Evolutionary conservation across 2,329 filamentous ascomycete species (phyloP).

Genomic region (Epichloe glyceriae): DNA sequence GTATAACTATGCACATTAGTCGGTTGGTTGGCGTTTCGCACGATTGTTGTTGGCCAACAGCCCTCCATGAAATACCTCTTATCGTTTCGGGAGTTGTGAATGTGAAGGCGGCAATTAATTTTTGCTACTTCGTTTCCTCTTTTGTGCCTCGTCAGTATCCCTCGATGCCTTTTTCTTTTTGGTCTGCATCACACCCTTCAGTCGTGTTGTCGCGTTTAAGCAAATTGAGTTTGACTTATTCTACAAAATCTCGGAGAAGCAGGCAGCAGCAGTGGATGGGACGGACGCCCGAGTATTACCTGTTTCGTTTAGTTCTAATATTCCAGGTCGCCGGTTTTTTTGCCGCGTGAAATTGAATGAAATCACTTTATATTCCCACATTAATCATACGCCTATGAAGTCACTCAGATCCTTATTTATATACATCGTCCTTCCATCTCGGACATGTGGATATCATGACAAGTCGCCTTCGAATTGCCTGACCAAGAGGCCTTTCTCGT

Average conservation of each 20-base stretch:
- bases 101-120: background rate
- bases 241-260: background rate
- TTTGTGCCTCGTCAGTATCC: background rate
- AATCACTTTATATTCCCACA: background rate
- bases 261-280: background rate
- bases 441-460: slow-evolving; percentile 10
- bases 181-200: background rate
- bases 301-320: background rate
- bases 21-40: background rate
- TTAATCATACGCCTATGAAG: background rate
- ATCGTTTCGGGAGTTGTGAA: background rate
- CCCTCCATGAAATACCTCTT: background rate
- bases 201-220: background rate
- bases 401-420: background rate
- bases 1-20: background rate
- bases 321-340: background rate
- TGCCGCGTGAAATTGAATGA: background rate
- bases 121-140: background rate
- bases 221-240: background rate
- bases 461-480: slow-evolving; percentile 57
- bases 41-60: background rate
- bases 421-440: background rate
- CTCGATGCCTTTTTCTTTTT: background rate
- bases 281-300: background rate
- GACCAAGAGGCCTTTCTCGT: slow-evolving; percentile 60